phyloP scores from a whole-genome alignment of 306 rosid genomes.

The Casuarina cunninghamiana region DNA sequence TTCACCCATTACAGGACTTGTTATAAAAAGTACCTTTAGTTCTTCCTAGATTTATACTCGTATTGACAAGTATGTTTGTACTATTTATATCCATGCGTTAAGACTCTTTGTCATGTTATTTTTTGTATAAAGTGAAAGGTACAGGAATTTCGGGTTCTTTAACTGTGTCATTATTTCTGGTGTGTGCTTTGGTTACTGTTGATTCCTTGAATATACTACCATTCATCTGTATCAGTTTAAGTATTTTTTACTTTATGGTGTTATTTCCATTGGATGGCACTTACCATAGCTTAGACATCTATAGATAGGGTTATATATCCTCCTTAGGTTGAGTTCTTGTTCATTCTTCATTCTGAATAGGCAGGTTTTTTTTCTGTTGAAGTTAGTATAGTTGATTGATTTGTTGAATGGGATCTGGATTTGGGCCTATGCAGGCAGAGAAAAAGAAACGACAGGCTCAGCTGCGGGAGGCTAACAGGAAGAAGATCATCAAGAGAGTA shows the following conservation, averaged over 20 bases:
- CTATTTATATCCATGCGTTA: not conserved
- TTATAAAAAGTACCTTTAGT: not conserved
- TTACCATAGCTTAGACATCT: not conserved
- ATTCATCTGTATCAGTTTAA: not conserved
- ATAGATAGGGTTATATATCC: not conserved
- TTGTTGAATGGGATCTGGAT: constrained; percentile 17
- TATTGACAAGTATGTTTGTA: not conserved
- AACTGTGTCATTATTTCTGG: not conserved
- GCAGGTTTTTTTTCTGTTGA: constrained; percentile 2
- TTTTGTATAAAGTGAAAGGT: not conserved
- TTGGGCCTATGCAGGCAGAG: constrained; percentile 55
- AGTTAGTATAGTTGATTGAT: not conserved
- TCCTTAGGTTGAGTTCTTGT: not conserved
- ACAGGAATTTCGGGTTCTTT: not conserved
- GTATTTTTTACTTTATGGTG: not conserved
- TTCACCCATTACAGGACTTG: not conserved
- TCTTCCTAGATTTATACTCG: not conserved
- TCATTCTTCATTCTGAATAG: not conserved
- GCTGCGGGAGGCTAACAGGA: constrained; percentile 81
- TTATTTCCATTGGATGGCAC: not conserved
- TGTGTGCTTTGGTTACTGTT: not conserved
- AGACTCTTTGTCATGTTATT: not conserved
- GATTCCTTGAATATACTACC: not conserved
- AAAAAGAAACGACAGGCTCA: constrained; percentile 72
- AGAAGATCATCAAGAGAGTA: constrained; percentile 63